Evolutionary conservation across 768 basidiomycete species (phyloP), one percentile per base, ranked within the genome.

Genomic region (Lactarius indigo): DNA sequence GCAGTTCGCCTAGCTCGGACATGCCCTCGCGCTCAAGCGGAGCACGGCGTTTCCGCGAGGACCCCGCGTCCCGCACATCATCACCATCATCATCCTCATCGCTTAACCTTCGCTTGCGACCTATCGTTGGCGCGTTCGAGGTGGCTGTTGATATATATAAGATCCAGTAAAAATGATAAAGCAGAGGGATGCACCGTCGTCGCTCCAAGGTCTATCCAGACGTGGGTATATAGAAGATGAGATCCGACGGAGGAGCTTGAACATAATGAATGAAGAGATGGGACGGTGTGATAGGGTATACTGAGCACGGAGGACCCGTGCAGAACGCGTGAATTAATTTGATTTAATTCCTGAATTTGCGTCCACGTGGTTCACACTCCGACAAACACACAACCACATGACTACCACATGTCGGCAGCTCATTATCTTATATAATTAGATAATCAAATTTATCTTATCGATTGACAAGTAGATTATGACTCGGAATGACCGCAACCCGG

Each of bases 131-230:
- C 2, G 90, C 89, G 72, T 85, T 89, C 30, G 90, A 90, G 1
- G 90, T 90, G 33, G 88, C 90, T 92, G 72, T 41, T 56, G 59
- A 57, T 66, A 61, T 20, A 54, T 12, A 30, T 60, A 35, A 68
- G 64, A 69, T 58, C 35, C n/a, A 15, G 61, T 42, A 31, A 47
- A 44, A 69, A 59, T 31, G 31, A 59, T 41, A 67, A 59, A 59
- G 42, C 35, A 37, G 41, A 6, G 15, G 47, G 58, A 57, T 64
- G 56, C 33, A 80, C 89, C 86, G 74, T 92, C 89, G 63, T 91
- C 89, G 71, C 83, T 82, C 90, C 90, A 91, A 39, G 89, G 87
- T 65, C 88, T 81, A 76, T 91, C 90, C 30, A 86, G 83, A 61
- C 89, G 84, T 31, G 87, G 86, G 71, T 90, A 84, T 26, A 90